These are phyloP conservation scores for Didymella sp. DNA, from an alignment of 2,329 filamentous ascomycete species.

Conservation along the genomic window DNA sequence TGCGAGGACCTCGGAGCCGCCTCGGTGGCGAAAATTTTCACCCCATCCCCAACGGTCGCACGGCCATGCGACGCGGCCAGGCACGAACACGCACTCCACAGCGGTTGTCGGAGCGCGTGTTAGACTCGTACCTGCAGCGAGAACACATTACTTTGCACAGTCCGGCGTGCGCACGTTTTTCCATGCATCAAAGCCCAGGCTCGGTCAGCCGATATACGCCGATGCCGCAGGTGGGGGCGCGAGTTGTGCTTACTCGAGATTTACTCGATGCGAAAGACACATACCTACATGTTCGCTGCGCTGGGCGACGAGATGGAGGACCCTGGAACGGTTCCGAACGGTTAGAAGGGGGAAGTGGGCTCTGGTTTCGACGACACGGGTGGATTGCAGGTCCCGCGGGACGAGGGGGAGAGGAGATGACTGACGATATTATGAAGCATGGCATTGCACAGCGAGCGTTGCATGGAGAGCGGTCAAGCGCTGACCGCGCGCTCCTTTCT, in stretches of 20 bases:
- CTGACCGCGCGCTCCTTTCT: constrained; percentile 6
- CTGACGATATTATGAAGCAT: background rate
- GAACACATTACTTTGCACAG: too few species aligned
- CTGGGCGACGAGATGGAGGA: constrained; percentile 13
- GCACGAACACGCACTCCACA: background rate
- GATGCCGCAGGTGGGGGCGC: constrained; percentile 5
- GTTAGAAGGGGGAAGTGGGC: background rate
- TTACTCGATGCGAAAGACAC: constrained; percentile 16
- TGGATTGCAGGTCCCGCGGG: background rate
- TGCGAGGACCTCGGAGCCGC: constrained; percentile 1
- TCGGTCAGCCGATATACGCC: constrained; percentile 9
- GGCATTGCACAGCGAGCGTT: background rate
- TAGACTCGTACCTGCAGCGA: constrained; percentile 10
- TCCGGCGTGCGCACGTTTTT: too few species aligned
- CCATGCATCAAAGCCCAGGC: background rate
- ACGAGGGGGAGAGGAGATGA: background rate
- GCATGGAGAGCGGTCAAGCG: constrained; percentile 12
- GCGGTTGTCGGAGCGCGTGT: background rate
- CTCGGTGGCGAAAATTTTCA: constrained; percentile 17
- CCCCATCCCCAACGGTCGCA: background rate
- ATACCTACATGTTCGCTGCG: background rate
- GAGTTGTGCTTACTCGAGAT: constrained; percentile 13
- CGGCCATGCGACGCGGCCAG: background rate
- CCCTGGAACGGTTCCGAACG: background rate
- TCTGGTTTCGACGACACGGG: background rate